Conservation (phyloP, 2,329 filamentous ascomycete species). For the Hymenoscyphus repandus region DNA sequence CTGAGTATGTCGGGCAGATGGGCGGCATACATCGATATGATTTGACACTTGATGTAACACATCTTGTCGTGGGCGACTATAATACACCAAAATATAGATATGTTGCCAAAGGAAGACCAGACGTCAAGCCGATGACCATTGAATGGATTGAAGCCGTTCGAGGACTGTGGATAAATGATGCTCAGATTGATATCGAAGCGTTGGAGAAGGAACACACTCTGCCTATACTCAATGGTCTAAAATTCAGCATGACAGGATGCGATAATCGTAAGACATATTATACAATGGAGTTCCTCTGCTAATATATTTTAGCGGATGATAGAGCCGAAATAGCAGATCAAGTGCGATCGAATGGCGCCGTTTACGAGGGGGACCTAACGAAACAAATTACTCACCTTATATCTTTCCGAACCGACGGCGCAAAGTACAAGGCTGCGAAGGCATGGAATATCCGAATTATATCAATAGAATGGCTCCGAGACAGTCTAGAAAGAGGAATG, state of each 20-base stretch:
- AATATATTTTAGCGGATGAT: slow-evolving; percentile 46
- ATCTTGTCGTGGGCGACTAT: slow-evolving; percentile 84
- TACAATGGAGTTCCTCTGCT: slow-evolving; percentile 19
- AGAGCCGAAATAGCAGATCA: slow-evolving; percentile 63
- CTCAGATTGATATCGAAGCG: slow-evolving; percentile 64
- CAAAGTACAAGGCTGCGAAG: slow-evolving; percentile 85
- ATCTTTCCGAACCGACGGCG: slow-evolving; percentile 70
- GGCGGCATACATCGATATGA: slow-evolving; percentile 85
- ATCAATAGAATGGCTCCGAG: slow-evolving; percentile 76
- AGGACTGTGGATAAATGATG: slow-evolving; percentile 73
- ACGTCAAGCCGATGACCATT: slow-evolving; percentile 77
- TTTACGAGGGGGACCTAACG: slow-evolving; percentile 83
- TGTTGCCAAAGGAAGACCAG: slow-evolving; percentile 81
- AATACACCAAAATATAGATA: slow-evolving; percentile 93
- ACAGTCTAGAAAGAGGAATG: slow-evolving; percentile 82
- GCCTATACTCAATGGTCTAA: slow-evolving; percentile 57
- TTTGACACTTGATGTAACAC: slow-evolving; percentile 91
- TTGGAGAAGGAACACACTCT: slow-evolving; percentile 65
- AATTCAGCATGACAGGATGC: slow-evolving; percentile 66
- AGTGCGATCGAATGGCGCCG: slow-evolving; percentile 67
- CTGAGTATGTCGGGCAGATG: slow-evolving; percentile 66
- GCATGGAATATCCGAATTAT: slow-evolving; percentile 78
- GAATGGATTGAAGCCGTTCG: slow-evolving; percentile 80
- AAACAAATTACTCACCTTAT: slow-evolving; percentile 84
- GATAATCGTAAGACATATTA: slow-evolving; percentile 53